Base-by-base conservation (phyloP, 2,329 filamentous ascomycete genomes). In the Colletotrichum phormii region DNA sequence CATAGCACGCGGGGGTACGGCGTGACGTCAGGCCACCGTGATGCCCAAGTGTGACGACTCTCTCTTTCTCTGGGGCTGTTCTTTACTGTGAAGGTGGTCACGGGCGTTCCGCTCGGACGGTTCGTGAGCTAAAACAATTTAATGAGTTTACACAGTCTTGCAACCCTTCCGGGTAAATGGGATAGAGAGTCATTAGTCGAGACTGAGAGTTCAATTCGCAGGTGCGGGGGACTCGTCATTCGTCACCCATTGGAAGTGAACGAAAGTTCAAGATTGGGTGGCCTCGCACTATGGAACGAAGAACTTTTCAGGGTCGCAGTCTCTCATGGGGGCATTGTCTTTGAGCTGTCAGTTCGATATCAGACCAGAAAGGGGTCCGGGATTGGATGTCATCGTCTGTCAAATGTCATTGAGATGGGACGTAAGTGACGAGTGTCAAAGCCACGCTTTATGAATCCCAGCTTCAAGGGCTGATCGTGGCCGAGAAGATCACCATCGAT, bases 21-120 rank as follows among this genome's bases (percentile, higher is more conserved):
- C 66, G 71, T 71, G 66, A 71, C 71, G 66, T 73, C 71, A 73
- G 71, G 71, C 61, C 49, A 71, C 55, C 71, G 64, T 73, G 61
- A 42, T 61, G 61, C 15, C 55, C 33, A 55, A 70, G 60, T 61
- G 49, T 49, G 60, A 35, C 60, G 26, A 57, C 35, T 61, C 60
- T 22, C 11, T 1, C 26, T 22, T 13, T 15, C 33, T 13, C 15
- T 54, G 24, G 24, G 62, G 54, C 26, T 24, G 15, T 9, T 26
- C 12, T 55, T 26, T 26, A 37, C 57, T 31, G 11, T 68, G 22
- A 42, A 18, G 35, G 24, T 60, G 51, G 15, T 53, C 54, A 65
- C 67, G 66, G 53, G 26, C 46, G 29, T 59, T 24, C 42, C 24
- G 55, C 67, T 70, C 55, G 49, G 67, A 65, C 61, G n/a, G 42